Base-by-base conservation (phyloP, 2,329 filamentous ascomycete genomes). In the Colletotrichum tamarilloi region DNA sequence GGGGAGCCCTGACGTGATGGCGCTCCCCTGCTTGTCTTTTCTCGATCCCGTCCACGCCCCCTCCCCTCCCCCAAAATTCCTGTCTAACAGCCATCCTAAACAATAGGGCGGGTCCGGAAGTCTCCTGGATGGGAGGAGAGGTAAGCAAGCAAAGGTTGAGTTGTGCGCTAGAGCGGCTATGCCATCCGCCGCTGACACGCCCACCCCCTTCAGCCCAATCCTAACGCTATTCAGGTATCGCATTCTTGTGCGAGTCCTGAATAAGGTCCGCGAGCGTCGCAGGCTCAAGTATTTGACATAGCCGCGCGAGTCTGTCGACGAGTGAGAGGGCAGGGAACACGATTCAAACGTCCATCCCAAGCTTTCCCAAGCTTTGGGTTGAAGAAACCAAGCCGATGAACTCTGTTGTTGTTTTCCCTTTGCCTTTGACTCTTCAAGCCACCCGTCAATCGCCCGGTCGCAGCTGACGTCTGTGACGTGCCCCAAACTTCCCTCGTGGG, bases 91-190 rank as follows among this genome's bases (percentile, higher is more conserved):
- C 49, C 68, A 67, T 58, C 68, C 62, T 63, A 62, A 74, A 74
- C 62, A 62, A 62, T 9, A 35, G 62, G 62, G 62, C 56, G 71
- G 71, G 58, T 42, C 71, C 62, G 35, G 62, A 72, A 57, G 71
- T 57, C 56, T 66, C 67, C 67, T 73, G 59, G 64, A 57, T 60
- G 26, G 56, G 28, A 69, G 38, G 67, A 42, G 38, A 42, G 19
- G 35, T n/a, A 30, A 62, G 35, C 26, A 30, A 62, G 38, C 38
- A 57, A 46, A 72, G 49, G 65, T 63, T 52, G 64, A 59, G 24
- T 64, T 68, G 69, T 73, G 69, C 69, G 59, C 68, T 74, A 68
- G 55, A 73, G 69, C 73, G 73, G 69, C 73, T 73, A 68, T 60
- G 69, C 46, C 60, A 68, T 64, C 63, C 72, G 64, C 70, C 65